Conservation (phyloP, 345 rosid genomes). For the Carallia pectinifolia region DNA sequence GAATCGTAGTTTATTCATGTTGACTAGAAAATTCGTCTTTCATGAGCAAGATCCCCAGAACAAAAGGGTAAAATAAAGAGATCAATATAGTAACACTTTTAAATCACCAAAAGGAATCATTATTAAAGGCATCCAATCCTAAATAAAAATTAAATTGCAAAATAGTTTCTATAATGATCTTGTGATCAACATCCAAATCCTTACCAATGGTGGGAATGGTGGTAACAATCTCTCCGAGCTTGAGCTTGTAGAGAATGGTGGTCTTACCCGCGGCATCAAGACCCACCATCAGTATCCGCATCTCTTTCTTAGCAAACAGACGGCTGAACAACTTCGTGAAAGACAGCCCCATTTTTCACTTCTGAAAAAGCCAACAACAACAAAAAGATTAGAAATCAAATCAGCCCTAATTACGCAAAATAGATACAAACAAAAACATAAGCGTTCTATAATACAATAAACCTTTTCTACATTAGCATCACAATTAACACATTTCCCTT, state of each 20-base stretch:
- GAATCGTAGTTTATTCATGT: too few species aligned
- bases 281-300: constrained; percentile 41
- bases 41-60: too few species aligned
- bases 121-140: background rate
- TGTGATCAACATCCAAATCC: background rate
- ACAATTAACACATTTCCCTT: background rate
- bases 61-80: too few species aligned
- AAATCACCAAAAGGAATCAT: too few species aligned
- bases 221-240: constrained; percentile 44
- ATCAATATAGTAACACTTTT: too few species aligned
- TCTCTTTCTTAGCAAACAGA: constrained; percentile 42
- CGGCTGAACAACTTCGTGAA: constrained; percentile 44
- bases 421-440: too few species aligned
- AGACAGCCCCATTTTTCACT: constrained; percentile 41
- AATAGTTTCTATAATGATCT: too few species aligned
- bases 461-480: background rate
- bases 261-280: constrained; percentile 49
- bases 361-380: background rate
- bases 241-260: constrained; percentile 43
- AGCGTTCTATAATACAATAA: too few species aligned
- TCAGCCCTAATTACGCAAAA: too few species aligned
- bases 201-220: constrained; percentile 45
- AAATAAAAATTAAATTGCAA: background rate
- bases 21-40: too few species aligned
- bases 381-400: background rate